Base-by-base conservation (phyloP, 352 stramenopile genomes). In the Phytophthora fragariaefolia region DNA sequence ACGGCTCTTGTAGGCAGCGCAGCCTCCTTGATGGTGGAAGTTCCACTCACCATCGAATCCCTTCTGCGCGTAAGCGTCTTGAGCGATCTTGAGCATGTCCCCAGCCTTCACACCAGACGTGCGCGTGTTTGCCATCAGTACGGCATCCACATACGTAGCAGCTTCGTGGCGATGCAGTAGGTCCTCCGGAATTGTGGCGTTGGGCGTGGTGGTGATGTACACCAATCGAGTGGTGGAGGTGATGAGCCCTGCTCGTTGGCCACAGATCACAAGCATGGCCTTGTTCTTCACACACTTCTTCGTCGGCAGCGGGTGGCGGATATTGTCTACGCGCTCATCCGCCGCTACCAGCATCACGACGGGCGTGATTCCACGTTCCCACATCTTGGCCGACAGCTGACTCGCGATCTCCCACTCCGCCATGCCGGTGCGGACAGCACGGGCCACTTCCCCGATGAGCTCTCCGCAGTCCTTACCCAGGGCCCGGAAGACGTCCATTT, bases 211-310 rank as follows among this genome's bases (percentile, higher is more conserved):
- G 5, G 80, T 87, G 42, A 91, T 66, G 62, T 89, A 90, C 56
- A 90, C 82, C 3, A 91, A 67, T n/a, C 82, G 82, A 30, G 82
- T 91, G 9, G 80, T 77, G 12, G 82, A 91, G 27, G 76, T 58
- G 40, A 93, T 84, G 20, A 93, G 71, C 2, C 84, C 84, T 1
- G 80, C 80, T 10, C 80, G 82, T 12, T 83, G 82, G 17, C 84
- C 84, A 32, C 84, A 93, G 46, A 93, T 82, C 58, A 91, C 84
- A 27, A 93, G 71, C 84, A 93, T 90, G 20, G 71, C 80, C 63
- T 93, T 93, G 65, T 89, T 77, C 57, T 87, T 86, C 7, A 89
- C 73, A 26, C 72, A 72, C 55, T 93, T 93, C 20, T 77, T 82
- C 1, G 84, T 93, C 23, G 84, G 84, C 27, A 93, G 63, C 20